Conservation (phyloP, 345 rosid species). For the Salix purpurea region DNA sequence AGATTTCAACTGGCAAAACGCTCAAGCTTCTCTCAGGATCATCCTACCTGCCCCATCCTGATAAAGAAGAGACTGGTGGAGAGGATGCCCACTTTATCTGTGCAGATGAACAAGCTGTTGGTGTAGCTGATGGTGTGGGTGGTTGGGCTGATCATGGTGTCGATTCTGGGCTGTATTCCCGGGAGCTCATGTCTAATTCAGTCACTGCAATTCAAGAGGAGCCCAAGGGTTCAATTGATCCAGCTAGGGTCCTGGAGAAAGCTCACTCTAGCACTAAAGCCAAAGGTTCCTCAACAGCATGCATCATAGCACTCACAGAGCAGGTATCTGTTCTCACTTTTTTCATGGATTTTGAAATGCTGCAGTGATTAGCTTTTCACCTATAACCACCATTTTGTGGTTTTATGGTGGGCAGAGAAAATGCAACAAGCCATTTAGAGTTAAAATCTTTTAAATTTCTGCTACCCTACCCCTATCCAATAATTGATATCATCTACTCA, state of each 20-base stretch:
- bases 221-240: constrained; percentile 80
- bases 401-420: background rate
- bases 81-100: constrained; percentile 98
- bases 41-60: constrained; percentile 95
- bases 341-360: background rate
- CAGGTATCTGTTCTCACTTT: constrained; percentile 40
- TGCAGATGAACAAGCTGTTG: constrained; percentile 74
- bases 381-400: background rate
- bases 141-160: constrained; percentile 97
- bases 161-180: constrained; percentile 74
- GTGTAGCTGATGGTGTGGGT: constrained; percentile 98
- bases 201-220: constrained; percentile 74
- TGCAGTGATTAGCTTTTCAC: background rate
- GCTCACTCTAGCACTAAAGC: constrained; percentile 89
- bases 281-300: constrained; percentile 91
- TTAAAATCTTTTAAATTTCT: background rate
- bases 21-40: constrained; percentile 83
- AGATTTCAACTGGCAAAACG: constrained; percentile 38
- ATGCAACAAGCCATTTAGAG: background rate
- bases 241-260: constrained; percentile 84
- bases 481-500: background rate
- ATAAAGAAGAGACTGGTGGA: constrained; percentile 97
- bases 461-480: background rate
- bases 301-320: constrained; percentile 85
- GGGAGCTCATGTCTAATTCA: constrained; percentile 93